A percentile compares a stretch with the other conserved stretches of the same genome.
Evolutionary conservation across 176 grass and related monocot species (phyloP).

Genomic region (Avena insularis): DNA sequence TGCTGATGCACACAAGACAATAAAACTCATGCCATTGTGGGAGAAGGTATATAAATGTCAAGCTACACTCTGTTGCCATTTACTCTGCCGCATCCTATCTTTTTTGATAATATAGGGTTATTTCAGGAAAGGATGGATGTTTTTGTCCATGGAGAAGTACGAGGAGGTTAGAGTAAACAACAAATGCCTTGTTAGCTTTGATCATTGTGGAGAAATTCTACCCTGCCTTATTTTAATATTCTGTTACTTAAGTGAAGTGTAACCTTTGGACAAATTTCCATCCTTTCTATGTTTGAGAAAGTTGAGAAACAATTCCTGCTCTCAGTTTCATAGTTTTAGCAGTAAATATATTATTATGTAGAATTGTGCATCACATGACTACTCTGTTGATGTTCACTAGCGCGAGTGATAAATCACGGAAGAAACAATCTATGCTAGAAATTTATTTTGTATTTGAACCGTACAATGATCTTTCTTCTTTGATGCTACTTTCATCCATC

Average conservation of each 20-base stretch:
- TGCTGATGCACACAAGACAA: slow-evolving; percentile 84
- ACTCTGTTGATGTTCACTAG: too few species aligned
- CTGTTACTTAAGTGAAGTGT: neutral
- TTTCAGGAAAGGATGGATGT: slow-evolving; percentile 91
- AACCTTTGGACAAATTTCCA: neutral
- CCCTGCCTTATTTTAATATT: neutral
- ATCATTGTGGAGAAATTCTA: too few species aligned
- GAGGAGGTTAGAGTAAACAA: slow-evolving; percentile 65
- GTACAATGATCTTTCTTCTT: too few species aligned
- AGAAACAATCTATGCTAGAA: too few species aligned
- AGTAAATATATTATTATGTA: too few species aligned
- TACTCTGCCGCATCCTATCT: slow-evolving; percentile 31
- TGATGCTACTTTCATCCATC: too few species aligned
- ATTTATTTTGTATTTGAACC: too few species aligned
- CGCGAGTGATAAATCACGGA: too few species aligned
- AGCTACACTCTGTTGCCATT: slow-evolving; percentile 1
- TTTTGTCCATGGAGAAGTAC: slow-evolving; percentile 92
- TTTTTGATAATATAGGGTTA: slow-evolving; percentile 75
- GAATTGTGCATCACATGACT: too few species aligned
- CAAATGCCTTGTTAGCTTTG: too few species aligned
- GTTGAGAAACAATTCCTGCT: neutral
- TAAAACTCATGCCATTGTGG: slow-evolving; percentile 82
- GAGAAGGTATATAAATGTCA: slow-evolving; percentile 71
- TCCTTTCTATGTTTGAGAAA: neutral
- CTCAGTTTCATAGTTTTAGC: neutral